Base-by-base conservation (phyloP, 805 yeast species). In the Diddensiella transvaalensis region DNA sequence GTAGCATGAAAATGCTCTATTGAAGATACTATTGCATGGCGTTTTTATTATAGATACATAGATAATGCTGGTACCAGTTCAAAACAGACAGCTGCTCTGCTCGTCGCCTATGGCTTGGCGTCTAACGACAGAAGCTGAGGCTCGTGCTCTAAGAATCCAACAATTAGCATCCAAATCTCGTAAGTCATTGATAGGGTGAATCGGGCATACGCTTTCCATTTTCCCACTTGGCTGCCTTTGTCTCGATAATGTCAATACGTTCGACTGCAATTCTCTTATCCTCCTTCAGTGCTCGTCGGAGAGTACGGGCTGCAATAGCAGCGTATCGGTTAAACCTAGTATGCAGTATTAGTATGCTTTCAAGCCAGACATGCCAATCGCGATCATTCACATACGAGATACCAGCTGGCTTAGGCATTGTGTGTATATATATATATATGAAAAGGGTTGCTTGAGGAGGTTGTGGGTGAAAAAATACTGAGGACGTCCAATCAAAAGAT, bases 271-370 rank as follows among this genome's bases (percentile, higher is more conserved):
- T 85, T 69, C 85, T 86, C 66, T 80, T 69, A 64, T 90, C 96
- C 56, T 89, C 82, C 77, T 91, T 91, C 68, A 91, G 80, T 45
- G 96, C 83, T 62, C 77, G 75, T 76, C 97, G 88, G 60, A 88
- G 80, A 54, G 95, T 79, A 68, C 82, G 82, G 65, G 96, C 96
- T 64, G 96, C 87, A 65, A 91, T 78, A 59, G 96, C 80, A 70
- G 90, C 77, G 73, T 91, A 91, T 70, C 83, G 86, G 85, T 87
- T 87, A 76, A 85, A 81, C 58, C 85, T 79, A 55, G 41, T 23
- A 4, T 21, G 24, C 11, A 18, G 18, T 21, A 11, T 22, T 22
- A 22, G 42, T 10, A 40, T 15, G 11, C 40, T 8, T 15, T 11
- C 42, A 21, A 36, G 10, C 40, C 10, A 36, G 15, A 36, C 15